Evolutionary conservation across 169 alveolate species (phyloP), one percentile per base, ranked within the genome.

Genomic region (Plasmodium falciparum): DNA sequence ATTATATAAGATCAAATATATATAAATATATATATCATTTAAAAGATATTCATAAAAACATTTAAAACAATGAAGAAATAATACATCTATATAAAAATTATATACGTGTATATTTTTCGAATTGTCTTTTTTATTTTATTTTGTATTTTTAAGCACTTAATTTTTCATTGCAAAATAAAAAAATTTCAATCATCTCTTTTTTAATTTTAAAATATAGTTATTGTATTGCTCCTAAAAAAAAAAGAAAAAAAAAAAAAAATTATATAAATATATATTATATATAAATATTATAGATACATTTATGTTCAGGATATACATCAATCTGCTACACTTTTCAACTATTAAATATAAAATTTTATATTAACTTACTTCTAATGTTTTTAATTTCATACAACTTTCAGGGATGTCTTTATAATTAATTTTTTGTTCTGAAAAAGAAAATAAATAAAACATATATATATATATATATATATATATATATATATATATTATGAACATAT

Each of bases 311-410:
- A 33, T 33, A 4, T 4, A 6, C 8, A 33, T 33, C 45, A 33
- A 33, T 33, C 6, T 33, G 7, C 6, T 33, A 33, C 45, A 33
- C 45, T 33, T 33, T 33, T 26, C 15, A 66, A 33, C 43, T 15
- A 33, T 12, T 29, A 24, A 29, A 65, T 11, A 66, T 12, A 69
- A 22, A 26, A 17, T 33, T 33, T 33, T 33, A 33, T 33, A 33
- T 33, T 5, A 69, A 56, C 20, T 67, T 80, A 80, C 90, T 66
- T 80, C 90, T 69, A 80, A 73, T 29, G 80, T 80, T 69, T 80
- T 80, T 65, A 80, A 56, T 62, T 80, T 80, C 73, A 80, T 67
- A 71, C 90, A 80, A 73, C 90, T 80, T 69, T 80, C 90, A n/a
- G 90, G 90, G 43, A 80, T 80, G 11, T 80, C 90, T 61, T 80